A percentile compares a stretch with the other conserved stretches of the same genome.
Conservation (phyloP, 768 basidiomycete genomes). For the Scleroderma citrinum region DNA sequence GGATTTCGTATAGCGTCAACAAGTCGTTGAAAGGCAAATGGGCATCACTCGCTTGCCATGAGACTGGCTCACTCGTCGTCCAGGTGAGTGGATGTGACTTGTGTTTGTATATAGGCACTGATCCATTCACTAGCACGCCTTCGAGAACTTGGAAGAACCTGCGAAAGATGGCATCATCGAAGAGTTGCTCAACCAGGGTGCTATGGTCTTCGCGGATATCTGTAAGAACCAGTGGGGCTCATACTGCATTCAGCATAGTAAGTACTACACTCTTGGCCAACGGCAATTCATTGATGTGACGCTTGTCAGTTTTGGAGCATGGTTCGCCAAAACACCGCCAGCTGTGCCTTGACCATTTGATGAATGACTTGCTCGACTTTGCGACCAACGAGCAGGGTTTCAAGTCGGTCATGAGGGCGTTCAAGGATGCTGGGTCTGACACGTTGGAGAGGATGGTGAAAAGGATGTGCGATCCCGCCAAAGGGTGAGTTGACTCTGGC, state of each 20-base stretch:
- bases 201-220: conserved; percentile 63
- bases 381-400: conserved; percentile 82
- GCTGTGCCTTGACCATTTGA: conserved; percentile 73
- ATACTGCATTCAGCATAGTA: conserved; percentile 83
- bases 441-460: conserved; percentile 69
- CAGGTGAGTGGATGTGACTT: conserved; percentile 43
- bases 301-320: conserved; percentile 88
- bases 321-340: conserved; percentile 70
- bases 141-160: conserved; percentile 77
- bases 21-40: conserved; percentile 84
- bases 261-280: no score
- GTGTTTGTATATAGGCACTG: conserved; percentile 1
- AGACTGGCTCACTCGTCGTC: conserved; percentile 84
- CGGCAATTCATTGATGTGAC: no score
- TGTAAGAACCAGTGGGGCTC: conserved; percentile 88
- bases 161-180: conserved; percentile 84
- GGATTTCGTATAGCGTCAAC: conserved; percentile 55
- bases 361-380: conserved; percentile 72
- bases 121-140: conserved; percentile 54
- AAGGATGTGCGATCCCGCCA: conserved; percentile 82
- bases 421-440: conserved; percentile 79
- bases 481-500: conserved; percentile 43
- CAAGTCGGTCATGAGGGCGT: conserved; percentile 80
- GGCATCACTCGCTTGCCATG: conserved; percentile 85
- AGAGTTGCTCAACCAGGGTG: conserved; percentile 72